Evolutionary conservation across 495 filamentous ascomycete genomes (phyloP).

Genomic region (Talaromyces wortmannii): DNA sequence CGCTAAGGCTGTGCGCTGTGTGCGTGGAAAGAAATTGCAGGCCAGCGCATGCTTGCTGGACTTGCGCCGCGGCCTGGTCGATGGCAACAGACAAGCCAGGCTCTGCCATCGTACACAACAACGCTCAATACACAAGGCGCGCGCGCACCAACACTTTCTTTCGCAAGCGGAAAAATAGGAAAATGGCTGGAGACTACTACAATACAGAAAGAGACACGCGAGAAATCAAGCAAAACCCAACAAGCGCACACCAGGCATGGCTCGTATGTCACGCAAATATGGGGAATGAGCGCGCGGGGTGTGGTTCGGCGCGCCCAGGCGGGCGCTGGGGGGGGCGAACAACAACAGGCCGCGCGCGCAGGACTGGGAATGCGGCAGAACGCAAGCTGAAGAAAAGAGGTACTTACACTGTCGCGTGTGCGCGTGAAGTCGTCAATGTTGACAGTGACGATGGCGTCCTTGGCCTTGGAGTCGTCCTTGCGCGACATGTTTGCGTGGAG

Average conservation of each 20-base stretch:
- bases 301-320: not conserved
- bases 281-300: not conserved
- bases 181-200: not conserved
- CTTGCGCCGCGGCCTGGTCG: slow-evolving; percentile 1
- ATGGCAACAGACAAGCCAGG: slow-evolving; percentile 3
- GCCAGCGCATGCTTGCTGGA: slow-evolving; percentile 6
- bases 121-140: not conserved
- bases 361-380: slow-evolving; percentile 5
- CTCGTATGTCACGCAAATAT: too few relatives aligned
- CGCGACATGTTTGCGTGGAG: slow-evolving; percentile 23
- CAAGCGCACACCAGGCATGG: too few relatives aligned
- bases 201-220: not conserved
- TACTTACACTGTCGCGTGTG: slow-evolving; percentile 59
- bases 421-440: slow-evolving; percentile 55
- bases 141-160: not conserved
- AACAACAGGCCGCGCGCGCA: not conserved
- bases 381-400: slow-evolving; percentile 7
- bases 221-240: too few relatives aligned
- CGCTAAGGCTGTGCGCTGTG: not conserved
- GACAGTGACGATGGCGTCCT: slow-evolving; percentile 34
- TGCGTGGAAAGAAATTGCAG: slow-evolving; percentile 2
- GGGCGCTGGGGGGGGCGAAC: not conserved
- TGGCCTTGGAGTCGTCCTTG: slow-evolving; percentile 21
- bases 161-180: not conserved
- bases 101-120: slow-evolving; percentile 10